Conservation (phyloP, 495 filamentous ascomycete species). For the Terfezia claveryi region DNA sequence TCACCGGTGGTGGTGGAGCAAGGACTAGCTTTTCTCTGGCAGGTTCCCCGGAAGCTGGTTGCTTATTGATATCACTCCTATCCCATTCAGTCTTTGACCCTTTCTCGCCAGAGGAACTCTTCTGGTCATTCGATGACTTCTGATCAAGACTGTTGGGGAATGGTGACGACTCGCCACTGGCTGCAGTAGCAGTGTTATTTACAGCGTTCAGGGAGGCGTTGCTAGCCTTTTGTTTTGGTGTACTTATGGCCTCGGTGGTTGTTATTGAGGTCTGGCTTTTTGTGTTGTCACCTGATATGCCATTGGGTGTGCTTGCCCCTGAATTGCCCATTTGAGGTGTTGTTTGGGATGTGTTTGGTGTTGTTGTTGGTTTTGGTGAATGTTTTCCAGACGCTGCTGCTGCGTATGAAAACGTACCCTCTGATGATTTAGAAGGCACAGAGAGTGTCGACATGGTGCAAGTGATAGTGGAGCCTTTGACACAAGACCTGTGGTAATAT, state of each 20-base stretch:
- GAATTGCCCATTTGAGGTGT: conserved; percentile 8
- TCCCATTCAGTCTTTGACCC: conserved; percentile 14
- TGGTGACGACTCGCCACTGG: background rate
- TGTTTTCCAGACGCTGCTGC: conserved; percentile 44
- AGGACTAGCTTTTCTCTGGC: conserved; percentile 33
- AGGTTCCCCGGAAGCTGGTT: background rate
- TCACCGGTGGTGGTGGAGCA: conserved; percentile 60
- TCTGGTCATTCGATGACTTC: background rate
- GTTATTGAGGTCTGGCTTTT: background rate
- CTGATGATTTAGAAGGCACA: conserved; percentile 21
- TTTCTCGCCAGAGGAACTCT: conserved; percentile 1
- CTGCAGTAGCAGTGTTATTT: background rate
- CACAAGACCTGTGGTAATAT: no score
- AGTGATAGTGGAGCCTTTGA: no score
- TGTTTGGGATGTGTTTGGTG: conserved; percentile 10
- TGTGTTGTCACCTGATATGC: background rate
- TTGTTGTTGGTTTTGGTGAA: conserved; percentile 1
- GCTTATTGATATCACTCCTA: no score
- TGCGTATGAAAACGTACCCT: conserved; percentile 65
- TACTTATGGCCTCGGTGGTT: no score
- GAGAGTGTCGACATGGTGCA: conserved; percentile 6
- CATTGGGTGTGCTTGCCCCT: conserved; percentile 19
- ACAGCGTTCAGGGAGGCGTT: background rate
- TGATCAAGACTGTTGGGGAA: background rate
- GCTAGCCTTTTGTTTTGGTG: background rate